Base-by-base conservation (phyloP, 2,329 filamentous ascomycete genomes). In the Botryosphaeria agaves region DNA sequence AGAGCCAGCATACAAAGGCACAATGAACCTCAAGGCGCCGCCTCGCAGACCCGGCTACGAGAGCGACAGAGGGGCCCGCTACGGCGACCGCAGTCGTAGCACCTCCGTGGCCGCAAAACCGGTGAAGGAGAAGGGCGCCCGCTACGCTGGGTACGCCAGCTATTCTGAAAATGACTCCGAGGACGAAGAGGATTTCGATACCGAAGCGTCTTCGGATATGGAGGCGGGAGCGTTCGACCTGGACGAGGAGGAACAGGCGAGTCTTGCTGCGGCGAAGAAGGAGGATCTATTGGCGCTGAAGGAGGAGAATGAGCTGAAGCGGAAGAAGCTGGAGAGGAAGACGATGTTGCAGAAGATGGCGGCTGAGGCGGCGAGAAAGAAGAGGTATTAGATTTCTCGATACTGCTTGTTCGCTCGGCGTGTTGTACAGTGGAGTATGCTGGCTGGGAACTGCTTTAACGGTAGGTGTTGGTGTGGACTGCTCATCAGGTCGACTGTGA, bases 211-310 rank as follows among this genome's bases (percentile, higher is more conserved):
- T 4, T 81, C 76, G 5, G 79, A 82, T 42, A 84, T 84, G 76
- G 78, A 84, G 49, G 80, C 76, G 2, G 77, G 76, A 19, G 49
- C 76, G 21, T 75, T 74, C 36, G 78, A 84, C 41, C 69, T 85
- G 31, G 76, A 83, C 36, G 57, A 65, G 20, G 80, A 87, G 48
- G 80, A 87, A 48, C 57, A 61, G 28, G 47, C 57, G 29, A 76
- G 78, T 2, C 66, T 75, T 35, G 52, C 57, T 18, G 60, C 65
- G 32, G 80, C 77, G 15, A 68, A 67, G 26, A 63, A 64, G 28
- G 80, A 85, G 46, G 80, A 85, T 41, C 59, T 66, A 12, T 59
- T 69, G 40, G 72, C 77, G 35, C 56, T 77, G 41, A 62, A 60
- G 3, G 63, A 77, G 25, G 76, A 78, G 49, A 66, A 61, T 44